These are phyloP conservation scores for Wakefieldia striispora DNA, from an alignment of 768 basidiomycete genomes.

Conservation along the genomic window DNA sequence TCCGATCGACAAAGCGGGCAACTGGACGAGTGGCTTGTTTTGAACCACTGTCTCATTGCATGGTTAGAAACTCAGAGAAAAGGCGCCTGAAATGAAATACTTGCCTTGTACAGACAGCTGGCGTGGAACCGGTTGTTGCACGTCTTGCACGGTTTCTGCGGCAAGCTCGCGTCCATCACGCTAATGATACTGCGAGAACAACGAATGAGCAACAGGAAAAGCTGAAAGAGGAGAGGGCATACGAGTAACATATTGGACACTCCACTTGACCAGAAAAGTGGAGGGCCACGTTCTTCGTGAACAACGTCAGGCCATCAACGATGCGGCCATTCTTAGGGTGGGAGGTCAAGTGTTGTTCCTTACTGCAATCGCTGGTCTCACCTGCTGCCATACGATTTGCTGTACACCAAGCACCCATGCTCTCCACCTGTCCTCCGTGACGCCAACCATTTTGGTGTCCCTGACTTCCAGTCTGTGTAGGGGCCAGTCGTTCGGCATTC, in stretches of 20 bases:
- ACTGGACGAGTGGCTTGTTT: constrained; percentile 82
- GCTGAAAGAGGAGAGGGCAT: constrained; percentile 21
- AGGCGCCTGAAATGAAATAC: constrained; percentile 12
- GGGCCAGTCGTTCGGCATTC: constrained; percentile 89
- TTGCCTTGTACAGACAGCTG: constrained; percentile 84
- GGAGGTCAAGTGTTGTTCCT: background rate
- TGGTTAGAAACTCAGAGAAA: background rate
- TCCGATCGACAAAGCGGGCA: constrained; percentile 91
- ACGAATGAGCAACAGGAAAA: background rate
- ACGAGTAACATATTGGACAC: constrained; percentile 97
- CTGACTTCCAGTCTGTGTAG: constrained; percentile 84
- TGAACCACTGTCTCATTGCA: constrained; percentile 72
- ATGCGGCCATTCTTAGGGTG: constrained; percentile 77
- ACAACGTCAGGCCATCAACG: constrained; percentile 81
- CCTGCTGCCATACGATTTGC: constrained; percentile 86
- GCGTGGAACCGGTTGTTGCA: constrained; percentile 95
- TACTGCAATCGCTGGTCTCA: constrained; percentile 35
- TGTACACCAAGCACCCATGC: constrained; percentile 93
- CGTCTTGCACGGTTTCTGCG: constrained; percentile 88
- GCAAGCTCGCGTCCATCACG: constrained; percentile 82
- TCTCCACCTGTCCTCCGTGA: constrained; percentile 87
- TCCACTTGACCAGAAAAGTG: constrained; percentile 96
- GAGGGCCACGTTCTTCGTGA: constrained; percentile 90
- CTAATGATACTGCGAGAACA: constrained; percentile 71
- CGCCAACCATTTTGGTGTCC: constrained; percentile 81